Base-by-base conservation (phyloP, 768 basidiomycete species). In the Dioszegia aurantiaca region DNA sequence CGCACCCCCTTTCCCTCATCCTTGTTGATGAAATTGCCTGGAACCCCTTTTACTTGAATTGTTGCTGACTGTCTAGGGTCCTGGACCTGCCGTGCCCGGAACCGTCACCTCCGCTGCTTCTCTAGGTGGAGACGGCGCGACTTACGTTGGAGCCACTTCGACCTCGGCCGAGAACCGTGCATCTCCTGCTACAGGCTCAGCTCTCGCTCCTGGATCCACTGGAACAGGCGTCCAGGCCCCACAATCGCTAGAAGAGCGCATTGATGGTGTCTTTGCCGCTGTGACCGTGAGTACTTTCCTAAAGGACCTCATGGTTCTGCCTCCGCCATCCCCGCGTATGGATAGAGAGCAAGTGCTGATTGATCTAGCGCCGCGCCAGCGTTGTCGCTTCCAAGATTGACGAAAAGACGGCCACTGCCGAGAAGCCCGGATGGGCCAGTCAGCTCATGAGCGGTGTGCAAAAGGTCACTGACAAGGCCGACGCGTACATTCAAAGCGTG, bases 361-460 rank as follows among this genome's bases (percentile, higher is more conserved):
- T 3, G 2, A 19, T 24, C 4, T 9, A 53, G 51, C 36, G 26
- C 36, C 21, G 21, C 26, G 51, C 51, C 19, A 53, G 51, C 51
- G 26, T 14, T 5, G 51, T 75, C 53, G 71, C 69, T 2, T 44
- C 62, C 57, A 66, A 66, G n/a, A 72, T 75, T 53, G 72, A 75
- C 48, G 64, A 71, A 47, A 68, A 64, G 59, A 75, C 74, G 23
- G 62, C 69, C n/a, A 62, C 69, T 5, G 56, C 63, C 47, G 60
- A 61, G 11, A 70, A 75, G 56, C 72, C 74, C 14, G 74, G 74
- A 39, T 46, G 73, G 51, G 62, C 71, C 30, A 73, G 66, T 47
- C 72, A 73, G 61, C 60, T 53, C 51, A 26, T 40, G 14, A 53
- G 51, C 37, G 51, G 36, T 40, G 51, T 53, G 9, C 51, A 53